Percentiles rank a stretch among this genome's conserved stretches.
Evolutionary conservation across 805 yeast genomes (phyloP).

Genomic region (Kurtzmaniella fragi): DNA sequence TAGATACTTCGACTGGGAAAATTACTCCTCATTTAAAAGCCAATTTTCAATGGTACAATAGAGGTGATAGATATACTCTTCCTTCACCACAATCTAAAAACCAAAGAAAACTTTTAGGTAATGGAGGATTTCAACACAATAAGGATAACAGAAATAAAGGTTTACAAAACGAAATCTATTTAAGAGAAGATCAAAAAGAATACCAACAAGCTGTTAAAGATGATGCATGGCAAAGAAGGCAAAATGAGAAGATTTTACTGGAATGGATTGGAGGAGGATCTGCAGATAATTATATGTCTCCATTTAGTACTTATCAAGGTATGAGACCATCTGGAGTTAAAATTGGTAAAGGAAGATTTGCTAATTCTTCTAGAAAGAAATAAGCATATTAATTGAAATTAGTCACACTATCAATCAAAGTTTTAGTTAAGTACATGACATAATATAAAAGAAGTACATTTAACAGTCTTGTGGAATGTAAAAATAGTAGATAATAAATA

Average conservation of each 20-base stretch:
- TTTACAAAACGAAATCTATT: constrained; percentile 45
- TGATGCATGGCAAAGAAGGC: constrained; percentile 80
- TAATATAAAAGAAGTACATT: too few species aligned
- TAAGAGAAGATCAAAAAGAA: constrained; percentile 93
- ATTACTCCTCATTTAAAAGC: constrained; percentile 83
- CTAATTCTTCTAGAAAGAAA: constrained; percentile 51
- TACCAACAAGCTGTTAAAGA: constrained; percentile 82
- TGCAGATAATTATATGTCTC: constrained; percentile 81
- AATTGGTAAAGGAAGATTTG: constrained; percentile 82
- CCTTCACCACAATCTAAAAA: constrained; percentile 86
- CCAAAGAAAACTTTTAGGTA: constrained; percentile 66
- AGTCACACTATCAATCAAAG: too few species aligned
- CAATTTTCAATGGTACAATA: constrained; percentile 88
- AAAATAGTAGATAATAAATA: too few species aligned
- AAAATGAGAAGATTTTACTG: constrained; percentile 77
- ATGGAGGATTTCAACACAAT: constrained; percentile 73
- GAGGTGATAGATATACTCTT: constrained; percentile 78
- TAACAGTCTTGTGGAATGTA: too few species aligned
- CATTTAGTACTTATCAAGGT: constrained; percentile 52
- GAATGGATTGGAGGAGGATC: constrained; percentile 96
- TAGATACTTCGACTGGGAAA: constrained; percentile 73
- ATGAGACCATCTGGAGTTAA: constrained; percentile 56
- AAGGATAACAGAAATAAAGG: constrained; percentile 52
- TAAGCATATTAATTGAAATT: too few species aligned
- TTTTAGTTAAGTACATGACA: too few species aligned